Conservation (phyloP, 108 stramenopile species). For the Nitzschia sp. region DNA sequence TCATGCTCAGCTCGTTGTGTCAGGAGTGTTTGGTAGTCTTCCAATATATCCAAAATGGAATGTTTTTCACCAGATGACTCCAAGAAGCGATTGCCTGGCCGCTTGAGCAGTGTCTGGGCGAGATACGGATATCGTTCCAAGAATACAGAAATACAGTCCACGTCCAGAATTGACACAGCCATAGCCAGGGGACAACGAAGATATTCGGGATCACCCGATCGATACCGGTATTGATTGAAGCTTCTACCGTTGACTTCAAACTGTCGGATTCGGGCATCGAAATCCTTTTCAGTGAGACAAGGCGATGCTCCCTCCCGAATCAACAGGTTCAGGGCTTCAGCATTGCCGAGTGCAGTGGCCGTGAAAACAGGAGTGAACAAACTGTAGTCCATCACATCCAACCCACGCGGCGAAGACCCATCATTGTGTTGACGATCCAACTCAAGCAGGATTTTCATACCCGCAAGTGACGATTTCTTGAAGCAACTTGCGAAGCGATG, state of each 20-base stretch:
- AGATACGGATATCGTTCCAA: not conserved
- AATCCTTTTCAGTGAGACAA: not conserved
- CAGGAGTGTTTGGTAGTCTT: too few relatives aligned
- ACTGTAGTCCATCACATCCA: slow-evolving; percentile 8
- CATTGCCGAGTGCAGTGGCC: slow-evolving; percentile 5
- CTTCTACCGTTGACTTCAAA: not conserved
- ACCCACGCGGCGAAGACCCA: not conserved
- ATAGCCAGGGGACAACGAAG: not conserved
- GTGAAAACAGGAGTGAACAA: slow-evolving; percentile 7
- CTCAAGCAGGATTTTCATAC: not conserved
- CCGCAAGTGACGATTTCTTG: not conserved
- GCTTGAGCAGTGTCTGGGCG: not conserved
- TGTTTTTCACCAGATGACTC: too few relatives aligned
- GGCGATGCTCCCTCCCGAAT: not conserved
- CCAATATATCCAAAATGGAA: too few relatives aligned
- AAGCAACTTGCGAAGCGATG: not conserved
- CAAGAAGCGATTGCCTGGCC: too few relatives aligned
- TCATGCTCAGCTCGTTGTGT: too few relatives aligned
- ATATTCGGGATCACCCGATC: not conserved
- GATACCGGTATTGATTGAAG: not conserved
- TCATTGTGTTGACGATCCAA: not conserved
- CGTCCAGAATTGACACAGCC: not conserved
- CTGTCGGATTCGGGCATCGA: not conserved
- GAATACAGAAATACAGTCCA: not conserved
- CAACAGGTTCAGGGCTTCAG: not conserved